Evolutionary conservation across 805 yeast genomes (phyloP).

Genomic region (Teunomyces gatunensis): DNA sequence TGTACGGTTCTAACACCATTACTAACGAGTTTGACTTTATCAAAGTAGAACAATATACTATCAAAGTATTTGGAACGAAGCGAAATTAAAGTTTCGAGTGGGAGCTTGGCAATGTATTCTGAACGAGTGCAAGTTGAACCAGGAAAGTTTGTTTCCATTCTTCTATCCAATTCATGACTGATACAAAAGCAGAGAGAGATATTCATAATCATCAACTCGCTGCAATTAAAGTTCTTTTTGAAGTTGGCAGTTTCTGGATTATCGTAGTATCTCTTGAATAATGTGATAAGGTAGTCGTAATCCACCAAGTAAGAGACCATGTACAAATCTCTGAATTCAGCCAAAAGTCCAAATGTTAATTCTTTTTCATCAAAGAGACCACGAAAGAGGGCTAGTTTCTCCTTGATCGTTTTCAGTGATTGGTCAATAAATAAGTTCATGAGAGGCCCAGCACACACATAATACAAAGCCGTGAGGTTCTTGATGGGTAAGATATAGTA

Average conservation of each 20-base stretch:
- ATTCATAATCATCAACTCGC: constrained; percentile 18
- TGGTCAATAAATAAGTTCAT: constrained; percentile 3
- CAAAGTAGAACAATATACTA: constrained; percentile 49
- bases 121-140: neutral
- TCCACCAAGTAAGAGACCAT: constrained; percentile 11
- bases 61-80: constrained; percentile 1
- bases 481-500: neutral
- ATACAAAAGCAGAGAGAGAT: constrained; percentile 11
- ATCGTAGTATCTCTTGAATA: constrained; percentile 11
- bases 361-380: constrained; percentile 2
- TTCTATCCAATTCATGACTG: constrained; percentile 5
- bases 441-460: neutral
- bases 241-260: constrained; percentile 1
- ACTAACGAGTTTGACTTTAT: constrained; percentile 46
- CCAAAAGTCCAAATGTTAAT: constrained; percentile 10
- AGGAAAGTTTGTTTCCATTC: constrained; percentile 6
- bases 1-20: constrained; percentile 53
- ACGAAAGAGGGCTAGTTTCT: neutral
- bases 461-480: constrained; percentile 1
- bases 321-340: constrained; percentile 5
- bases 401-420: constrained; percentile 1
- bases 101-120: neutral
- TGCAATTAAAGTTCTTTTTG: constrained; percentile 5
- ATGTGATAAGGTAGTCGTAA: constrained; percentile 1
- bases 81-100: neutral